Base-by-base conservation (phyloP, 495 filamentous ascomycete genomes). In the Elaphomyces granulatus region DNA sequence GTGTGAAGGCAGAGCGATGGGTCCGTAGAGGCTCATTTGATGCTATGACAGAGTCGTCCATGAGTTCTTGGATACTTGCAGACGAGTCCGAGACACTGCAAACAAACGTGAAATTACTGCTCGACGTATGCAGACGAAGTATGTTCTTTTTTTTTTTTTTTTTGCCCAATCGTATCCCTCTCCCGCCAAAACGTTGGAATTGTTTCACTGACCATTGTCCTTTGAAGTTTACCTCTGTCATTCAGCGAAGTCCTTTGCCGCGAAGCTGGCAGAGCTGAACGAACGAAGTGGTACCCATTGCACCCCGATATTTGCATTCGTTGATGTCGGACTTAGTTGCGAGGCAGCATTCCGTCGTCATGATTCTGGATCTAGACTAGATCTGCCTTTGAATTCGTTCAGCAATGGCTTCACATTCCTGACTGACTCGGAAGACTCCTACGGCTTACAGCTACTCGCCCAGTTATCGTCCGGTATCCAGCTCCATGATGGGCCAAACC, bases 221-320 rank as follows among this genome's bases (percentile, higher is more conserved):
- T 10, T 21, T 37, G 23, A 46, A 88, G 83, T 90, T 32, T 76
- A 83, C 49, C 62, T 83, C 35, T 88, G 81, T 55, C 70, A 72
- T 36, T 77, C 72, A 36, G 80, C 78, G 36, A 61, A 70, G 40
- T 77, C 81, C 36, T 86, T 84, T 52, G 67, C 85, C 50, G 68
- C 68, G 4, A 77, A 76, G 54, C 64, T 86, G 23, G 67, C 74
- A 38, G 73, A 80, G 44, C 60, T 87, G 31, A 77, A 78, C 47
- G 78, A 81, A 47, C 56, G 60, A 14, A 67, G 68, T n/a, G 67
- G 68, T 45, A 64, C 61, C 37, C 73, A 78, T 32, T 72, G 74
- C 35, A 77, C 70, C 44, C 84, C 84, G 32, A 81, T 80, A 2
- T 66, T 92, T 34, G 80, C 86, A 26, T 67, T 92, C 14, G 68